Evolutionary conservation across 441 rosid genomes (phyloP).

Genomic region (Breynia disticha): DNA sequence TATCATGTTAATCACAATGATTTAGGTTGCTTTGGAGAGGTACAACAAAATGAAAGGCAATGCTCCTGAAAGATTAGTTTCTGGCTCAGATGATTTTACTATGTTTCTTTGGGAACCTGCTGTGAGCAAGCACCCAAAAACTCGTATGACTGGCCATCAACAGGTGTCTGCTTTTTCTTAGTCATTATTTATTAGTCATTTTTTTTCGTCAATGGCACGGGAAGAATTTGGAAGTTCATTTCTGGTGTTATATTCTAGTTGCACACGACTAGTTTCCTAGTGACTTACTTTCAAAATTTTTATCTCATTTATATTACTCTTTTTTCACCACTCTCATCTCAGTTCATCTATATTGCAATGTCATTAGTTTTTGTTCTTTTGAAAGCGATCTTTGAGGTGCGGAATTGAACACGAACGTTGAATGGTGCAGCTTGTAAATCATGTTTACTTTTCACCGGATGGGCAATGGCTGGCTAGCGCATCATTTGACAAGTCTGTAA

Average conservation of each 20-base stretch:
- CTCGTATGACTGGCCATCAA: constrained; percentile 93
- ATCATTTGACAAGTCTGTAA: constrained; percentile 90
- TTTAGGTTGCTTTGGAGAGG: constrained; percentile 70
- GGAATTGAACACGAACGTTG: constrained; percentile 8
- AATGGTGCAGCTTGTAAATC: constrained; percentile 78
- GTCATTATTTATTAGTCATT: neutral
- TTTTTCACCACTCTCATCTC: no score
- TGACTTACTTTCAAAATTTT: neutral
- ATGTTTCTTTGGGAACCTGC: constrained; percentile 99
- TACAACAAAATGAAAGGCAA: constrained; percentile 75
- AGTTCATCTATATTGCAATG: neutral
- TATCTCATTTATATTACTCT: neutral
- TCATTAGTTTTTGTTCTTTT: neutral
- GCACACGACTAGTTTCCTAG: neutral
- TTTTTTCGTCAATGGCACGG: constrained; percentile 7
- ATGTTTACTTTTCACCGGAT: constrained; percentile 94
- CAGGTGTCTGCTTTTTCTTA: constrained; percentile 38
- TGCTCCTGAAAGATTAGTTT: constrained; percentile 87
- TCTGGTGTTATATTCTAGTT: neutral
- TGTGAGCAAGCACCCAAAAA: constrained; percentile 74
- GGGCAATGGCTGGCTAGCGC: constrained; percentile 99
- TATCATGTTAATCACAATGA: neutral
- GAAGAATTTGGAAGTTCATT: constrained; percentile 1
- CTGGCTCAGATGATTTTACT: constrained; percentile 96
- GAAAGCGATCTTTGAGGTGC: neutral